Evolutionary conservation across 257 asterid genomes (phyloP).

Genomic region (Coffea eugenioides): DNA sequence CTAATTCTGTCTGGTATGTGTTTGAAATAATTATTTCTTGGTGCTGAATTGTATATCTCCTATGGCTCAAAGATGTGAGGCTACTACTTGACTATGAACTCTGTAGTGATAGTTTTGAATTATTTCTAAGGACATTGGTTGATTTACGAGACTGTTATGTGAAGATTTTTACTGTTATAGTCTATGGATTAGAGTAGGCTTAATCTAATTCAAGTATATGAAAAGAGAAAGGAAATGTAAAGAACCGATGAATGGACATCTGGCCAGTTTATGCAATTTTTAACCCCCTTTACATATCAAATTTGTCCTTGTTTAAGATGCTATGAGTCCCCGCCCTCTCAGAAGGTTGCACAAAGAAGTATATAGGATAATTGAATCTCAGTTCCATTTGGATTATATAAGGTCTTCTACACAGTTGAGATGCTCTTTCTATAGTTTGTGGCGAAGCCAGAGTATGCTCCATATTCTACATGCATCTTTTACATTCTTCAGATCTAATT

Average conservation of each 20-base stretch:
- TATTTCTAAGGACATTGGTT: too few relatives aligned
- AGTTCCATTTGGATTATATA: not conserved
- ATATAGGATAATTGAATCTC: not conserved
- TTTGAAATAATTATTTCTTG: not conserved
- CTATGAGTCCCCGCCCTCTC: too few relatives aligned
- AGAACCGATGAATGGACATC: not conserved
- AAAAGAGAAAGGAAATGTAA: too few relatives aligned
- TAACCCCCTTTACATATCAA: not conserved
- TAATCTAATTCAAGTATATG: too few relatives aligned
- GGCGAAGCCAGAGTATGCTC: not conserved
- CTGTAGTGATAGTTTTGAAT: not conserved
- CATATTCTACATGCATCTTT: not conserved
- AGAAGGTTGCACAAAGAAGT: too few relatives aligned
- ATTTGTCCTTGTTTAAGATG: not conserved
- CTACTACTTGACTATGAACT: not conserved
- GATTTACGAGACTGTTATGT: too few relatives aligned
- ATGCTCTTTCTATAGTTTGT: not conserved
- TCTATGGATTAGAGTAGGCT: too few relatives aligned
- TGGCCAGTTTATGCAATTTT: not conserved
- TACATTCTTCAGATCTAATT: too few relatives aligned
- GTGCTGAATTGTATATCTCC: not conserved
- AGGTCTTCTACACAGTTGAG: too few relatives aligned
- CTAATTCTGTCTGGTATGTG: not conserved
- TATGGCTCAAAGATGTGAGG: not conserved
- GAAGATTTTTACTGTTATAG: too few relatives aligned